These are phyloP conservation scores for Coniella lustricola DNA, from an alignment of 2,329 filamentous ascomycete species.

Conservation along the genomic window DNA sequence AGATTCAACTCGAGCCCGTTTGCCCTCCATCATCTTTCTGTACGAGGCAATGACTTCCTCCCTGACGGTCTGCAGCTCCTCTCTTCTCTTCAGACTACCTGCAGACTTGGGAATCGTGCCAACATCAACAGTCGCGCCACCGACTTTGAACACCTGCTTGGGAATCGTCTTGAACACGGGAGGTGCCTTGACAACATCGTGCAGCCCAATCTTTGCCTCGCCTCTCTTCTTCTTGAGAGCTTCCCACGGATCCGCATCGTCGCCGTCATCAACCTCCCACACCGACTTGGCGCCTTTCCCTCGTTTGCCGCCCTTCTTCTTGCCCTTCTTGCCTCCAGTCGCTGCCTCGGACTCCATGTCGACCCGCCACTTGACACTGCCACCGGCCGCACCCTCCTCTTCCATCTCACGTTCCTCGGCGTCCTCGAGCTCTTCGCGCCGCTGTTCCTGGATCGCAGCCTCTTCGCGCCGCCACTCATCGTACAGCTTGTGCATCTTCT, in stretches of 20 bases:
- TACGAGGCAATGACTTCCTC: conserved; percentile 68
- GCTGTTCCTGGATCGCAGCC: conserved; percentile 53
- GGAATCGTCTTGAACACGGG: conserved; percentile 60
- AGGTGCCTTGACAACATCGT: conserved; percentile 65
- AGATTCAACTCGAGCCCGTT: conserved; percentile 23
- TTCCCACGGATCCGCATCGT: conserved; percentile 68
- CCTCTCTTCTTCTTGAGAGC: conserved; percentile 62
- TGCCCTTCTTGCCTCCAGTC: conserved; percentile 32
- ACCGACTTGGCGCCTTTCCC: conserved; percentile 35
- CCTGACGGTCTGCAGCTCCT: conserved; percentile 64
- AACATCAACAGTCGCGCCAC: conserved; percentile 59
- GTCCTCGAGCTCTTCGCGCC: conserved; percentile 58
- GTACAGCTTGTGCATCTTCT: conserved; percentile 72
- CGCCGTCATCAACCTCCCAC: conserved; percentile 40
- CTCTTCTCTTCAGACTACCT: conserved; percentile 64
- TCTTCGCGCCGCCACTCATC: conserved; percentile 69
- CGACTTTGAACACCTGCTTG: conserved; percentile 58
- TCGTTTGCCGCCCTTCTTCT: conserved; percentile 30
- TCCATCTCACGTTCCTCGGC: conserved; percentile 58
- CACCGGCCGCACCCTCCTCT: conserved; percentile 38
- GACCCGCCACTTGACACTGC: conserved; percentile 39
- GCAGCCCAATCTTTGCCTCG: conserved; percentile 42
- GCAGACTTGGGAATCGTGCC: conserved; percentile 61
- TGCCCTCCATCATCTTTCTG: conserved; percentile 59
- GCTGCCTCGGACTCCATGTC: conserved; percentile 33